Base-by-base conservation (phyloP, 352 stramenopile genomes). In the Phytophthora hybrid region DNA sequence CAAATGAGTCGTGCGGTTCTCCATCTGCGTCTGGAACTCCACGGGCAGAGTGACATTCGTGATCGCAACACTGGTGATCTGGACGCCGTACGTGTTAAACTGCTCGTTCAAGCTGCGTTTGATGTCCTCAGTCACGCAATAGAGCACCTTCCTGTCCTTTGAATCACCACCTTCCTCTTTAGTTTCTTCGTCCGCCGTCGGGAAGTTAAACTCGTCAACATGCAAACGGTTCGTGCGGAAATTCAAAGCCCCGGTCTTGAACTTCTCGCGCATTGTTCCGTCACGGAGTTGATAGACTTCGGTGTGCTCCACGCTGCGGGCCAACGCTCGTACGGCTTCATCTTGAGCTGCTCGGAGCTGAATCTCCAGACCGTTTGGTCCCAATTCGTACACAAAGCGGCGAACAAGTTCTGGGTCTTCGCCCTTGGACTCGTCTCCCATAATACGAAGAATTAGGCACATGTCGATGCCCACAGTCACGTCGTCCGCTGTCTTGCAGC, bases 381-480 rank as follows among this genome's bases (percentile, higher is more conserved):
- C 66, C 8, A 97, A 74, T 60, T 96, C 87, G 72, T 97, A 94
- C 4, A 97, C 88, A 57, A 97, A 97, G 6, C 83, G 86, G 5
- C 87, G 88, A 18, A 97, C 89, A 46, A 95, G 79, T 5, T 72
- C 59, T 0, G 90, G 87, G 65, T 97, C 87, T 75, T 97, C 91
- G 18, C 85, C 87, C 18, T 89, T 89, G 13, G 72, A 63, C 47
- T 77, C 76, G 58, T 96, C 88, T 18, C 88, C 88, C 86, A 95
- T 95, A 76, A 97, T 96, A 8, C 90, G 83, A 4, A 97, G 74
- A 11, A 95, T 83, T 19, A 95, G 75, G 31, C 83, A 90, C 66
- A 97, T 89, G 62, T 97, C 87, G 51, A 97, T 95, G n/a, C 75
- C 57, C 10, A 96, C 87, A 1, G 86, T 93, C 23, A 97, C 89